Percentiles rank a stretch among this genome's conserved stretches.
phyloP scores from a whole-genome alignment of 2,329 filamentous ascomycete genomes.

The Akanthomyces uredinophilus region DNA sequence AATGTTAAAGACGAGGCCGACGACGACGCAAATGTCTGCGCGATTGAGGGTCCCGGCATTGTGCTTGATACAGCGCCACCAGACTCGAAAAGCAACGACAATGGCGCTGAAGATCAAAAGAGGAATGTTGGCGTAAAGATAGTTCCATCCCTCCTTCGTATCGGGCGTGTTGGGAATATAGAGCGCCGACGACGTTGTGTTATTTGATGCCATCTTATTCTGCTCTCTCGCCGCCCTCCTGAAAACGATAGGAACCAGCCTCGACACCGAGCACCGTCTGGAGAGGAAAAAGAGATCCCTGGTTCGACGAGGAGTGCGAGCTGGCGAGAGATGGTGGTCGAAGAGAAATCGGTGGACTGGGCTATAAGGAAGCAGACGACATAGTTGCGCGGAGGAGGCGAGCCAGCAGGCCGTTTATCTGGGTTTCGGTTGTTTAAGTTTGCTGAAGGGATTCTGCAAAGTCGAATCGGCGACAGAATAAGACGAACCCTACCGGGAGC shows the following conservation, averaged over 20 bases:
- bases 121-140: slow-evolving; percentile 10
- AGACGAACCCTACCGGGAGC: neutral
- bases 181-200: neutral
- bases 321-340: neutral
- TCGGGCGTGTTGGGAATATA: slow-evolving; percentile 8
- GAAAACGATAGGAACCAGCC: neutral
- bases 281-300: no score
- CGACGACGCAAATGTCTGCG: slow-evolving; percentile 8
- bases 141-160: slow-evolving; percentile 9
- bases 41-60: slow-evolving; percentile 5
- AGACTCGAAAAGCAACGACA: slow-evolving; percentile 9
- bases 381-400: neutral
- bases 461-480: neutral
- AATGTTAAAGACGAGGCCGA: slow-evolving; percentile 11
- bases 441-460: neutral
- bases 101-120: neutral
- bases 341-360: neutral
- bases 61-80: slow-evolving; percentile 14
- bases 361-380: neutral
- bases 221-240: neutral
- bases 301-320: neutral
- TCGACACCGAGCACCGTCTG: neutral
- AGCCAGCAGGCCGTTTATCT: neutral
- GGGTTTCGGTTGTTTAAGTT: neutral
- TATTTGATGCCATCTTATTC: neutral